Percentiles rank a stretch among this genome's conserved stretches.
Evolutionary conservation across 2,329 filamentous ascomycete genomes (phyloP).

Genomic region (Calonectria montana): DNA sequence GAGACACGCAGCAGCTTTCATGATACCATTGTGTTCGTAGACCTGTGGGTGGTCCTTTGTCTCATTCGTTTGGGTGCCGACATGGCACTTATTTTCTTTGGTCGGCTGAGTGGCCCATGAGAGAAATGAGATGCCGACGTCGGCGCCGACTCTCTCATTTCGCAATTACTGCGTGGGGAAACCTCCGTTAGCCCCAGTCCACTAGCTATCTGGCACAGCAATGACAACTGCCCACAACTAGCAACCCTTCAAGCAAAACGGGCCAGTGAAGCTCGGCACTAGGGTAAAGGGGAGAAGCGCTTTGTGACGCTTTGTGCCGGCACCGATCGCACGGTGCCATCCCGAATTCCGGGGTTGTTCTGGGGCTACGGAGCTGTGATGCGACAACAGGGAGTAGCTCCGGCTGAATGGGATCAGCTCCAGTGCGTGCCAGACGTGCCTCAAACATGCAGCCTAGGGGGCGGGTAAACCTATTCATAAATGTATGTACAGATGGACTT

Average conservation of each 20-base stretch:
- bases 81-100: conserved; percentile 16
- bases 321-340: not conserved
- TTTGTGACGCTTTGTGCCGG: conserved; percentile 2
- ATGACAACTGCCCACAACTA: not conserved
- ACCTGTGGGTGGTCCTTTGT: conserved; percentile 8
- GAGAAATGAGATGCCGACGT: conserved; percentile 36
- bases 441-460: not conserved
- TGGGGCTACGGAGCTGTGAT: conserved; percentile 3
- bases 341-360: conserved; percentile 14
- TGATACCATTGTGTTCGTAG: not conserved
- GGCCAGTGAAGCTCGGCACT: conserved; percentile 21
- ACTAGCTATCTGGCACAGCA: conserved; percentile 4
- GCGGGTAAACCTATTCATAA: not conserved
- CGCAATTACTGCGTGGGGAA: conserved; percentile 30
- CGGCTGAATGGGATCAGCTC: not conserved
- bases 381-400: not conserved
- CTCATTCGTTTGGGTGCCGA: not conserved
- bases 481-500: not conserved
- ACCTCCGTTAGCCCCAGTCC: conserved; percentile 25
- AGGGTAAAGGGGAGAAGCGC: conserved; percentile 28
- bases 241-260: not conserved
- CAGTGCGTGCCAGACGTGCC: not conserved
- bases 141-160: conserved; percentile 29
- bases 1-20: not conserved
- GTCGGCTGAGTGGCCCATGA: conserved; percentile 23